Base-by-base conservation (phyloP, 495 filamentous ascomycete species). In the Lophium mytilinum region DNA sequence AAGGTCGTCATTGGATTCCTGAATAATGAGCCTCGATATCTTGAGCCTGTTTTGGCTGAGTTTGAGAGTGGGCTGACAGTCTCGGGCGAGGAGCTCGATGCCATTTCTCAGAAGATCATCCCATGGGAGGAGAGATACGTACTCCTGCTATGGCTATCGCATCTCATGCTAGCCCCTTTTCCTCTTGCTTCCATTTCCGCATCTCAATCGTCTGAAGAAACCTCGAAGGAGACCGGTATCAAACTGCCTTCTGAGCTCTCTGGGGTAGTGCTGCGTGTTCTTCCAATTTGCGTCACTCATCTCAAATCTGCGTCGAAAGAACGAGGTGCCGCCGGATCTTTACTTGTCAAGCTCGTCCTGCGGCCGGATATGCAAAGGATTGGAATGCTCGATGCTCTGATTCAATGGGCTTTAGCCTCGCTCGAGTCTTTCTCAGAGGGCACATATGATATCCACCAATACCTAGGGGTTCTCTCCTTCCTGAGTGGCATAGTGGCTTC, bases 1-100 rank as follows among this genome's bases (percentile, higher is more conserved):
- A 97, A 97, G 65, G 86, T 97, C 17, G 87, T 97, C 58, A 83
- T 85, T 52, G 77, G 89, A 21, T 96, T 97, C 68, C 74, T 97
- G 35, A 88, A 87, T 62, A 92, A 92, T 66, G 92, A 96, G 62
- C 86, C 90, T 0, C 83, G 79, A 55, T 82, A 87, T 61, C 78
- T 98, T 30, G 92, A 96, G 66, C 77, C 83, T 1, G 73, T 96
- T 65, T 75, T 95, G 4, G 73, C 79, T 1, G 84, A 84, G 24
- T 83, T 92, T 50, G 76, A 83, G 55, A 36, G 49, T 61, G 54
- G 57, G n/a, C 8, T 45, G 14, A 61, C 61, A 34, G 52, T 55
- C 19, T 9, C 40, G 0, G 42, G 4, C 1, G 24, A 46, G 19
- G 42, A 53, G 45, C 54, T 36, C 9, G 59, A 52, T 15, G 37